Conservation (phyloP, 495 filamentous ascomycete genomes). For the Talaromyces proteolyticus region DNA sequence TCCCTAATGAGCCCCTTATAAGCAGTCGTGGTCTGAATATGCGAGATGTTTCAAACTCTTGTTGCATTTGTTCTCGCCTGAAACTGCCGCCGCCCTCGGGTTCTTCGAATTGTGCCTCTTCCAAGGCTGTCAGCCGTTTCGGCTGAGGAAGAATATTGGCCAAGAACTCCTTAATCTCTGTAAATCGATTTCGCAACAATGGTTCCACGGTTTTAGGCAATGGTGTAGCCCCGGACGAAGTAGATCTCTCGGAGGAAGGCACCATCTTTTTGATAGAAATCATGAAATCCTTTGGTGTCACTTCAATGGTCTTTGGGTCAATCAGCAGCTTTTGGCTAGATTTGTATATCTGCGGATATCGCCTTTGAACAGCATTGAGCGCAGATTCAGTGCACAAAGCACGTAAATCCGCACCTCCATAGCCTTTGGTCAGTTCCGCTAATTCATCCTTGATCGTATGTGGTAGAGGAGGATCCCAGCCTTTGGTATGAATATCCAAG, state of each 20-base stretch:
- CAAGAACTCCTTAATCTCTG: slow-evolving; percentile 57
- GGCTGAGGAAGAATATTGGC: slow-evolving; percentile 74
- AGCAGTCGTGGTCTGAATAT: slow-evolving; percentile 86
- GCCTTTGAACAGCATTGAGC: slow-evolving; percentile 92
- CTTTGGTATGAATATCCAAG: slow-evolving; percentile 91
- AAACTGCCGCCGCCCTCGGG: slow-evolving; percentile 75
- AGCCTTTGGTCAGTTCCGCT: slow-evolving; percentile 87
- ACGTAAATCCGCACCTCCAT: slow-evolving; percentile 90
- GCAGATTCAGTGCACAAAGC: slow-evolving; percentile 97
- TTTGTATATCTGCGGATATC: slow-evolving; percentile 92
- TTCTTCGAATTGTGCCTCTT: slow-evolving; percentile 93
- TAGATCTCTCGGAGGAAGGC: slow-evolving; percentile 86
- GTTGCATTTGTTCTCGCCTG: slow-evolving; percentile 74
- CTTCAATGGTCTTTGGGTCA: slow-evolving; percentile 72
- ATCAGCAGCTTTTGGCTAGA: slow-evolving; percentile 88
- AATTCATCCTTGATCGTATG: slow-evolving; percentile 74
- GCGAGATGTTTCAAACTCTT: slow-evolving; percentile 84
- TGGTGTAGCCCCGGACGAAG: slow-evolving; percentile 72
- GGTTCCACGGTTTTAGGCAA: slow-evolving; percentile 76
- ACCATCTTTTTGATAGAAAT: slow-evolving; percentile 91
- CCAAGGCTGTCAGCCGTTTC: slow-evolving; percentile 79
- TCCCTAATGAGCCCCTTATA: slow-evolving; percentile 69
- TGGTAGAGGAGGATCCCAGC: slow-evolving; percentile 77
- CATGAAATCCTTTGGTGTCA: slow-evolving; percentile 93
- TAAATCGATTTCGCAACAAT: slow-evolving; percentile 66